Evolutionary conservation across 257 asterid genomes (phyloP).

Genomic region (Plantago major): DNA sequence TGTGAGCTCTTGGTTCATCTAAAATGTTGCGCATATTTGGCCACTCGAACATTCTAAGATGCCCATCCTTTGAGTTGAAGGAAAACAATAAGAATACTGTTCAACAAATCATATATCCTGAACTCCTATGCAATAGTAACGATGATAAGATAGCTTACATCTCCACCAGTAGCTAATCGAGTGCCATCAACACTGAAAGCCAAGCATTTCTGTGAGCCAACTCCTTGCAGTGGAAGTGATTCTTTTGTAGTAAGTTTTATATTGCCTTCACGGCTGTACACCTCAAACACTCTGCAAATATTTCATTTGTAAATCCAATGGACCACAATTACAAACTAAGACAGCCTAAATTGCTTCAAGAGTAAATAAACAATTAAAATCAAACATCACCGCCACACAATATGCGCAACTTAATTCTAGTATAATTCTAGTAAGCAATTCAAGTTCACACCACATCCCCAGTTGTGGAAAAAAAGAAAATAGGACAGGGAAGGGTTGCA

Average conservation of each 20-base stretch:
- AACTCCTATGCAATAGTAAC: slow-evolving; percentile 5
- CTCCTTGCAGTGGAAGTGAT: slow-evolving; percentile 53
- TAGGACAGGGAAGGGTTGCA: too few species aligned
- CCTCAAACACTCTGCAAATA: slow-evolving; percentile 62
- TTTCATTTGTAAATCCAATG: neutral
- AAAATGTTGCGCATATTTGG: slow-evolving; percentile 61
- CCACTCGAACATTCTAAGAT: slow-evolving; percentile 90
- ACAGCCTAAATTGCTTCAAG: too few species aligned
- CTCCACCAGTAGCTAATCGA: slow-evolving; percentile 86
- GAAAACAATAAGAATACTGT: slow-evolving; percentile 1
- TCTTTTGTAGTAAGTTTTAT: slow-evolving; percentile 52
- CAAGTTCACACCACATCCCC: too few species aligned
- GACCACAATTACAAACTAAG: neutral
- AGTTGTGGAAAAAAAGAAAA: too few species aligned
- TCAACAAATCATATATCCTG: slow-evolving; percentile 4
- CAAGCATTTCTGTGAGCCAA: slow-evolving; percentile 74
- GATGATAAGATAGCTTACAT: slow-evolving; percentile 47
- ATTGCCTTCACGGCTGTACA: slow-evolving; percentile 50
- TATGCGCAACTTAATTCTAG: too few species aligned
- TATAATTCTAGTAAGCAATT: too few species aligned
- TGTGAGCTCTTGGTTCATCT: slow-evolving; percentile 93
- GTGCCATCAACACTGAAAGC: slow-evolving; percentile 96
- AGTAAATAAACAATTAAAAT: neutral
- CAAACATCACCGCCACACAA: neutral
- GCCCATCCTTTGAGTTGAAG: slow-evolving; percentile 68